These are phyloP conservation scores for Gorgonomyces haynaldii DNA, from an alignment of 192 early-diverging fungal species.

Conservation along the genomic window DNA sequence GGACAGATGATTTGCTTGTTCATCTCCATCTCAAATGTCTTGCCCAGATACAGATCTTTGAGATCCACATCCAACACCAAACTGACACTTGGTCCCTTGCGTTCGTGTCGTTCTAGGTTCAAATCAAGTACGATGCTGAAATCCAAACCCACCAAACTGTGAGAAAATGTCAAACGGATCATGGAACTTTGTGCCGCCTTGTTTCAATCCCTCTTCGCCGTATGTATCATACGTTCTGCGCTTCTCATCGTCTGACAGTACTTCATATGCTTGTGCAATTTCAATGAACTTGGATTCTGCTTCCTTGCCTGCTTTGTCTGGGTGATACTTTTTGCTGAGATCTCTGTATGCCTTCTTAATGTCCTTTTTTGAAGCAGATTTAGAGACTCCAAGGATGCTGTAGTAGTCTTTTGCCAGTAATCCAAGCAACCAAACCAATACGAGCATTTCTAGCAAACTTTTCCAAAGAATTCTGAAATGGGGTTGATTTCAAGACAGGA, in stretches of 20 bases:
- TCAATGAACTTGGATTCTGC: constrained; percentile 83
- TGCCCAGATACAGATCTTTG: constrained; percentile 82
- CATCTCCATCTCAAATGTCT: constrained; percentile 76
- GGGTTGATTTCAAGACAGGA: too few species aligned
- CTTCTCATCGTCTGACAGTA: constrained; percentile 85
- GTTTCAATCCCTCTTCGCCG: constrained; percentile 92
- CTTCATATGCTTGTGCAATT: constrained; percentile 88
- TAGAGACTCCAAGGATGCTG: constrained; percentile 72
- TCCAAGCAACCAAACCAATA: constrained; percentile 16
- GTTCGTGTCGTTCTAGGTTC: constrained; percentile 44
- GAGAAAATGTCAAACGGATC: constrained; percentile 98
- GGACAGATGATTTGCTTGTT: constrained; percentile 90
- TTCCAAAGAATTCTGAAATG: too few species aligned
- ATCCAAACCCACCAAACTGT: constrained; percentile 35
- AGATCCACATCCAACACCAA: constrained; percentile 76
- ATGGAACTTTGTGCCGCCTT: constrained; percentile 50
- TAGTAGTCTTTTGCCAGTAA: constrained; percentile 65
- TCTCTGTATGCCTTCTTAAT: constrained; percentile 93
- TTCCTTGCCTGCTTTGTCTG: constrained; percentile 62
- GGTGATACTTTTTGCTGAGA: constrained; percentile 68
- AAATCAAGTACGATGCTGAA: not conserved
- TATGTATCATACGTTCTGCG: constrained; percentile 79
- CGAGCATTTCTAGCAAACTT: too few species aligned
- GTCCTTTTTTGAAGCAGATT: constrained; percentile 58
- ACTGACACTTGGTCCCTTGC: constrained; percentile 69